A percentile compares a stretch with the other conserved stretches of the same genome.
Conservation (phyloP, 108 stramenopile species). For the Bacterosira constricta region DNA sequence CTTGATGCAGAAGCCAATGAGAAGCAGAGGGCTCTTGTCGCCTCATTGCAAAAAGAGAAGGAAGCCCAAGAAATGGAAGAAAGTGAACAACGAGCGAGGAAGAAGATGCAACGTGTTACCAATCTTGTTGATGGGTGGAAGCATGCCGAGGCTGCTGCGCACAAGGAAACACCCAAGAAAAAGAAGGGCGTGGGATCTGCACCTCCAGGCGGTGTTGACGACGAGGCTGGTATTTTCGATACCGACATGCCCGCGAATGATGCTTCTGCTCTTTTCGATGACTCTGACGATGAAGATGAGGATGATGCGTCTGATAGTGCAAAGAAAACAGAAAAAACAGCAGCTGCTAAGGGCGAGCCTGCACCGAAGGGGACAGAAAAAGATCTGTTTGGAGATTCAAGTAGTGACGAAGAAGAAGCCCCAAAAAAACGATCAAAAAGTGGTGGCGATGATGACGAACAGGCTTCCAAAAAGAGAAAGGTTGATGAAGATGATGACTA, state of each 20-base stretch:
- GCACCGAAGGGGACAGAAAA: conserved; percentile 54
- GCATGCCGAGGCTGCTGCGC: conserved; percentile 52
- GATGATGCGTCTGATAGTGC: conserved; percentile 35
- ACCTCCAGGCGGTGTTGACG: conserved; percentile 52
- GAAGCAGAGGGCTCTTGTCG: conserved; percentile 62
- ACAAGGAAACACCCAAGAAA: conserved; percentile 51
- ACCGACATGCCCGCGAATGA: conserved; percentile 38
- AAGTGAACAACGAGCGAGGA: conserved; percentile 65
- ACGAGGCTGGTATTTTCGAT: conserved; percentile 56
- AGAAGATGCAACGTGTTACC: conserved; percentile 68
- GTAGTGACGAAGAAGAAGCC: conserved; percentile 26
- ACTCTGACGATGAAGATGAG: conserved; percentile 57
- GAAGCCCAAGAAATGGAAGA: conserved; percentile 73
- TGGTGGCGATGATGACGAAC: conserved; percentile 20
- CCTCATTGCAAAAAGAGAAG: conserved; percentile 52
- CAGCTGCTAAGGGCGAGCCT: conserved; percentile 4
- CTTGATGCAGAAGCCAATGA: conserved; percentile 63
- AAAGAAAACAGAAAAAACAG: conserved; percentile 7
- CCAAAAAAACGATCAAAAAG: conserved; percentile 16
- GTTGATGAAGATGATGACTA: conserved; percentile 12
- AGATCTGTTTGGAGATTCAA: conserved; percentile 74
- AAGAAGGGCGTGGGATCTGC: conserved; percentile 45
- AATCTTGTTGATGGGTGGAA: conserved; percentile 75
- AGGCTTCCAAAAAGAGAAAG: conserved; percentile 32
- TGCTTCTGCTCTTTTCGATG: conserved; percentile 66